Evolutionary conservation across 2,329 filamentous ascomycete genomes (phyloP), one percentile per base, ranked within the genome.

Genomic region (Aspergillus sp.): DNA sequence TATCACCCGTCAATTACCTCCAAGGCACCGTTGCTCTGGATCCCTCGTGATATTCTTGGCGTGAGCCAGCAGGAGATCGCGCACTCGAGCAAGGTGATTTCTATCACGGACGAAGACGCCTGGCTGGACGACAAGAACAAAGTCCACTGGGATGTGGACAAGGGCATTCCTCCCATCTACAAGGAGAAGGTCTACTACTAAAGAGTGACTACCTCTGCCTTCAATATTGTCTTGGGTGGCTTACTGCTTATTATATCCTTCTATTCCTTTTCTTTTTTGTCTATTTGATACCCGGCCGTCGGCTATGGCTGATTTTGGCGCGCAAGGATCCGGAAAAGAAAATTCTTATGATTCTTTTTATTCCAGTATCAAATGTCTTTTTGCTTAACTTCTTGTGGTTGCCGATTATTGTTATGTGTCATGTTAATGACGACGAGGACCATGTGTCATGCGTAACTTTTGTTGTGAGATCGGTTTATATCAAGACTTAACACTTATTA

Each of bases 91-190:
- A 80, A 78, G 57, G 77, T 86, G 30, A 86, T 88, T 29, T 80
- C 83, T 1, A 91, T 94, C 53, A 90, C 86, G 0, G 88, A 95
- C 55, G 85, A 88, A 54, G 85, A 83, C 12, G 85, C 85, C 40
- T 76, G 70, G 43, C 68, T 91, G 43, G 76, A 85, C 57, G 84
- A 86, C 56, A 85, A 88, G 70, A 82, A 82, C 64, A 79, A 79
- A 54, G 70, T 84, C 49, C 64, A 73, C 27, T 82, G 80, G 78
- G 73, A 81, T 59, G 59, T 70, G 7, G 73, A 80, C 50, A 73
- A 70, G 45, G 78, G 74, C 33, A 61, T 72, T 49, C 78, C 81
- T 41, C 81, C 81, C 3, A 77, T 83, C 53, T 82, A 76, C 60
- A 58, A 76, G 56, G 74, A 79, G 60, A 79, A 78, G 68, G 57